Evolutionary conservation across 2,329 filamentous ascomycete genomes (phyloP), one percentile per base, ranked within the genome.

Genomic region (Cordyceps farinosa): DNA sequence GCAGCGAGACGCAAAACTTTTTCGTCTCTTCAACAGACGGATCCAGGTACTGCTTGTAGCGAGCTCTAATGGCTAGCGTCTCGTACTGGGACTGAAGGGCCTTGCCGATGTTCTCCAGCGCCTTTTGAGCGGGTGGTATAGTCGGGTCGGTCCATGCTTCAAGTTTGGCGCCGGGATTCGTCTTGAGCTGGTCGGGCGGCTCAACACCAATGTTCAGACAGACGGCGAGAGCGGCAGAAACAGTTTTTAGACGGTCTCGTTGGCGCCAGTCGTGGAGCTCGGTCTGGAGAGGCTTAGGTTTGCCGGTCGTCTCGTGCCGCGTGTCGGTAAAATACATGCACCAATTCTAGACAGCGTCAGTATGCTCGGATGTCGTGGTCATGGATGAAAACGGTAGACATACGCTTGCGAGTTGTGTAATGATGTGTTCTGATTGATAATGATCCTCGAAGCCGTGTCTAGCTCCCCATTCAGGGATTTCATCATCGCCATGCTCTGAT

Each of bases 311-410:
- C 74, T 98, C 95, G 77, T 99, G 95, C 60, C 94, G 89, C 77
- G 98, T 98, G 77, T 99, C 95, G 67, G 94, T 97, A 76, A 91
- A 99, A 78, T 99, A 99, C 94, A 98, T 98, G 80, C 97, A 98
- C 87, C 96, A 99, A 69, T 92, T 96, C 90, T 97, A 76, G 34
- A 47, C 13, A 44, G 8, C 47, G 45, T 59, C 17, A 50, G 45
- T 36, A 47, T 36, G 48, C 48, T 45, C 22, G 50, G 52, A 30
- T 32, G 57, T 62, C 47, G 54, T 22, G 22, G 22, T 13, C 3
- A 9, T 22, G n/a, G 13, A 65, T 66, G 64, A 53, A 53, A 66
- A 63, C 52, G 61, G 22, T 52, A 56, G 68, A 82, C 88, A 79
- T 78, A 92, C 90, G 73, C 89, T 92, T 59, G 90, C 91, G 67